phyloP scores from a whole-genome alignment of 768 basidiomycete genomes.

The Kwoniella heveanensis region DNA sequence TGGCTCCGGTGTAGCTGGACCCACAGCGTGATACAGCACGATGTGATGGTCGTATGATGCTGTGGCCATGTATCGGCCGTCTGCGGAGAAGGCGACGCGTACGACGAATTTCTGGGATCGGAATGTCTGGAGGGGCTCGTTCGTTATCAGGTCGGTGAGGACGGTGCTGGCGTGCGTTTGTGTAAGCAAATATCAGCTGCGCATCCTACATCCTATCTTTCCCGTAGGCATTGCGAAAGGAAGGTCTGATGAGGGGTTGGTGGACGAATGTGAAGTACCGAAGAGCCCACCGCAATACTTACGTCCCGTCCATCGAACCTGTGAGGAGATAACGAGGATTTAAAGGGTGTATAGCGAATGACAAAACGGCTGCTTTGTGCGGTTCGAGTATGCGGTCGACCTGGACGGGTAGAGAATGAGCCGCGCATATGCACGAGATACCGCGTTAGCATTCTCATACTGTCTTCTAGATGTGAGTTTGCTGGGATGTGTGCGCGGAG shows the following conservation, averaged over 20 bases:
- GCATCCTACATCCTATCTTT: too few relatives aligned
- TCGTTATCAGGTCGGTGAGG: constrained; percentile 52
- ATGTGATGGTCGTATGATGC: constrained; percentile 51
- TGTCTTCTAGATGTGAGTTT: too few relatives aligned
- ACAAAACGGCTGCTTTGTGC: constrained; percentile 49
- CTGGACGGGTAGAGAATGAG: too few relatives aligned
- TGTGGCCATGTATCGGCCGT: constrained; percentile 47
- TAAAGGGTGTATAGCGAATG: constrained; percentile 45
- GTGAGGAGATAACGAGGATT: constrained; percentile 50
- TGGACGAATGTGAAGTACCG: too few relatives aligned
- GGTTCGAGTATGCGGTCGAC: constrained; percentile 46
- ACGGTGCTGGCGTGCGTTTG: constrained; percentile 39
- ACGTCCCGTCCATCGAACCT: constrained; percentile 55
- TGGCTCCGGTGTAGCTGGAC: constrained; percentile 6
- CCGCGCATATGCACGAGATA: too few relatives aligned
- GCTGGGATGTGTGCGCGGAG: too few relatives aligned
- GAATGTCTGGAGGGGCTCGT: constrained; percentile 46
- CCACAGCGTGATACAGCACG: constrained; percentile 38
- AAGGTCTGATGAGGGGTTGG: too few relatives aligned
- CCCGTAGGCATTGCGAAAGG: too few relatives aligned
- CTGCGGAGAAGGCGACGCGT: constrained; percentile 43
- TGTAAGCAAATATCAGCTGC: too few relatives aligned
- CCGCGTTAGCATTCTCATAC: too few relatives aligned
- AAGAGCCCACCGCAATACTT: constrained; percentile 21
- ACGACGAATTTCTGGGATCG: constrained; percentile 48